Evolutionary conservation across 1,284 basidiomycete genomes (phyloP).

Genomic region (Cutaneotrichosporon cavernicola): DNA sequence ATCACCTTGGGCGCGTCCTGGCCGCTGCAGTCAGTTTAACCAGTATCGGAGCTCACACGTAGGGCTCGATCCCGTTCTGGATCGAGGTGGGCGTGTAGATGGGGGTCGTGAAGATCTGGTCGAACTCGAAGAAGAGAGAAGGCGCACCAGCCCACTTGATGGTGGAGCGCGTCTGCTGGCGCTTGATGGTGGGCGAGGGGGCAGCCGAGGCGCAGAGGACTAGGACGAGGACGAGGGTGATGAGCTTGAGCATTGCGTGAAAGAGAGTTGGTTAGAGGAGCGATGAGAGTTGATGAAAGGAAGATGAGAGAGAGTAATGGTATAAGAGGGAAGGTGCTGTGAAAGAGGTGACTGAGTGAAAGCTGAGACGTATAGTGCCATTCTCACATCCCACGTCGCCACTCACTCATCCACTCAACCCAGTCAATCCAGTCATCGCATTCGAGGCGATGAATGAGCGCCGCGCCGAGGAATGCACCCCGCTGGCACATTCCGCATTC

Average conservation of each 20-base stretch:
- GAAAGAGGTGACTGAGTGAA: neutral
- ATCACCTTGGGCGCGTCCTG: slow-evolving; percentile 5
- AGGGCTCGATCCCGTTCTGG: neutral
- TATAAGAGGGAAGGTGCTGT: neutral
- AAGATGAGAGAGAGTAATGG: neutral
- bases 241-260: neutral
- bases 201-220: neutral
- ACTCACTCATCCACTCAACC: too few species aligned
- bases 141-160: neutral
- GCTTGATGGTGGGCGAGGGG: neutral
- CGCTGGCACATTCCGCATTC: neutral
- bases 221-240: neutral
- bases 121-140: neutral
- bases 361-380: neutral
- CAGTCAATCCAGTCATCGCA: too few species aligned
- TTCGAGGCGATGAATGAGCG: neutral
- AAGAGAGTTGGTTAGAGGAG: neutral
- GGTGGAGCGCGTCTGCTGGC: neutral
- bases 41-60: neutral
- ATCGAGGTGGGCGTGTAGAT: slow-evolving; percentile 5
- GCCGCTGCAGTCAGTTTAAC: neutral
- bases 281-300: neutral
- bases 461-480: neutral
- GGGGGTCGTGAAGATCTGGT: neutral
- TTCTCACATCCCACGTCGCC: neutral